Conservation (phyloP, 257 asterid species). For the Jasminum sambac region DNA sequence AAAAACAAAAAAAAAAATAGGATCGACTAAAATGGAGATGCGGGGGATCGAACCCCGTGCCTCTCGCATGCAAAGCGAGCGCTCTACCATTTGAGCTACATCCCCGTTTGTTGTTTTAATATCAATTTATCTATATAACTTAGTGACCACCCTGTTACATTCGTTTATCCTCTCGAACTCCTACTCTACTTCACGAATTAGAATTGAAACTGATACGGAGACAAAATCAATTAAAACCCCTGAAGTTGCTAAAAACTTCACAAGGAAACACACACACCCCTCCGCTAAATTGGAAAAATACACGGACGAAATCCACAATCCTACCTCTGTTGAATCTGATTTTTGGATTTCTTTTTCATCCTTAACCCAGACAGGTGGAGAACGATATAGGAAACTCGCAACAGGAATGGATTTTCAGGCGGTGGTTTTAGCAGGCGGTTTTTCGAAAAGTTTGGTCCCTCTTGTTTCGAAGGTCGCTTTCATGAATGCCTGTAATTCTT, state of each 20-base stretch:
- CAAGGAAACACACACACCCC: background rate
- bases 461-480: conserved; percentile 76
- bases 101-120: background rate
- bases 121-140: no score
- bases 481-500: background rate
- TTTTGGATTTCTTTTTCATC: background rate
- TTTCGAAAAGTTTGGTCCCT: conserved; percentile 76
- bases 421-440: conserved; percentile 92
- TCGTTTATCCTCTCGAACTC: no score
- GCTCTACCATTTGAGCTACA: conserved; percentile 45
- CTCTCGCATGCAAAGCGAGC: conserved; percentile 95
- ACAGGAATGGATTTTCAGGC: conserved; percentile 80
- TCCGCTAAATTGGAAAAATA: background rate
- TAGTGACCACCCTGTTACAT: no score
- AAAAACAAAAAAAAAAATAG: no score
- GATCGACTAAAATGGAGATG: no score
- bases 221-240: background rate
- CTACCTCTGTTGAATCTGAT: background rate
- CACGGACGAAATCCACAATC: background rate
- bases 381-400: background rate
- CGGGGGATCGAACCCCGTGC: conserved; percentile 65
- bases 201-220: no score
- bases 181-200: no score
- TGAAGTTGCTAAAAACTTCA: background rate
- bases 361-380: background rate